Evolutionary conservation across 1,284 basidiomycete species (phyloP).

Genomic region (Ceratobasidium sp.): DNA sequence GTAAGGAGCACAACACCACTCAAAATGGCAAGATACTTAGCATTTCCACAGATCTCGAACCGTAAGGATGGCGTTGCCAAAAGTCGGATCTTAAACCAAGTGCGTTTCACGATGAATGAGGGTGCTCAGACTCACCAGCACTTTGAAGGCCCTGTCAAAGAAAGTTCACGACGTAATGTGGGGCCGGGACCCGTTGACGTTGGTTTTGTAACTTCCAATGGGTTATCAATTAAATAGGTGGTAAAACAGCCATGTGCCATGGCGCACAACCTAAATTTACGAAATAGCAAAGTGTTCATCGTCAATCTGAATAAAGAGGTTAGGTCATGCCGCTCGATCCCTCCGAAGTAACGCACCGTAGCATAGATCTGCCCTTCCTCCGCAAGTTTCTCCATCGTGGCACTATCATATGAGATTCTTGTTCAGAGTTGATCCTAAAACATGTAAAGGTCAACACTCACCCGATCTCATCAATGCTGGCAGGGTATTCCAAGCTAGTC

Average conservation of each 20-base stretch:
- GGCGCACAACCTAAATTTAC: background rate
- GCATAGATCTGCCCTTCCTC: conserved; percentile 41
- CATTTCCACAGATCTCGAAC: conserved; percentile 15
- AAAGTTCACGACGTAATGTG: conserved; percentile 41
- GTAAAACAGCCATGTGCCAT: background rate
- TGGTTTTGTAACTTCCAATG: conserved; percentile 1
- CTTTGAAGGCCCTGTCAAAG: conserved; percentile 30
- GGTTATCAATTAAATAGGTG: background rate
- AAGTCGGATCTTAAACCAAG: conserved; percentile 38
- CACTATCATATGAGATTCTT: conserved; percentile 48
- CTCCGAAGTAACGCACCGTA: conserved; percentile 20
- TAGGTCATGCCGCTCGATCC: background rate
- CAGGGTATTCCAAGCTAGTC: conserved; percentile 56
- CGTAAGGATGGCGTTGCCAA: conserved; percentile 40
- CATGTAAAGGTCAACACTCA: conserved; percentile 44
- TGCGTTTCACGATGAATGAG: background rate
- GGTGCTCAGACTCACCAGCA: background rate
- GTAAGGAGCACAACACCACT: background rate
- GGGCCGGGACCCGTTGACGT: conserved; percentile 39
- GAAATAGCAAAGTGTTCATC: conserved; percentile 44
- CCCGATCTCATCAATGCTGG: conserved; percentile 48
- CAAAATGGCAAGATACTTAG: background rate
- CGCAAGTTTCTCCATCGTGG: conserved; percentile 43
- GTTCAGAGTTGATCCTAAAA: conserved; percentile 57
- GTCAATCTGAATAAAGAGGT: conserved; percentile 8